Base-by-base conservation (phyloP, 805 yeast genomes). In the Lipomyces spencermartinsiae region DNA sequence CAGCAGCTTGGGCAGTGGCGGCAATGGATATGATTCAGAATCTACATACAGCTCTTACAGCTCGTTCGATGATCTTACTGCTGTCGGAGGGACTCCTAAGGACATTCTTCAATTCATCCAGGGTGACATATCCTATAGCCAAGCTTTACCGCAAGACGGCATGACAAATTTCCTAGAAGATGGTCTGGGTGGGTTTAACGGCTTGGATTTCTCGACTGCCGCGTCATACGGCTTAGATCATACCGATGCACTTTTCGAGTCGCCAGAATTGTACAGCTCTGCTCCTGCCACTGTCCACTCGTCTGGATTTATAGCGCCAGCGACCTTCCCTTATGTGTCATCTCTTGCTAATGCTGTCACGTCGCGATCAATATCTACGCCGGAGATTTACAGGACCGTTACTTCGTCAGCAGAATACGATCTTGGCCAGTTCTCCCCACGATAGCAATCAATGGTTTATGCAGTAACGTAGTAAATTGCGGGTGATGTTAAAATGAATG, bases 11-110 rank as follows among this genome's bases (percentile, higher is more conserved):
- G 6, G 12, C 56, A 14, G n/a, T 16, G 35, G 56, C 34, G 19
- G 56, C 10, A 43, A 43, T 43, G 49, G 56, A 12, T 53, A 53
- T 9, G 56, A 53, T 53, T 53, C 56, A 5, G 56, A 53, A 31
- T 25, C 56, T 53, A 25, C 56, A 14, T 53, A 53, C n/a, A 53
- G 56, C 4, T 53, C 34, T 31, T 25, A 31, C n/a, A 53, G 34
- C 34, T 25, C 34, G 10, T 25, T 53, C 10, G 49, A 43, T 53
- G 34, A 31, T 16, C 35, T 53, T 14, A 25, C 56, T 2, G 22
- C 29, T 14, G 16, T 53, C 34, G 56, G 34, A 25, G 31, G 34
- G n/a, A 31, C 29, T 4, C 16, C 34, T 9, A 31, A 53, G 56
- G 56, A 53, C 16, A 6, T 53, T 25, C n/a, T 53, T 4, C 34